Base-by-base conservation (phyloP, 345 rosid genomes). In the Carallia brachiata region DNA sequence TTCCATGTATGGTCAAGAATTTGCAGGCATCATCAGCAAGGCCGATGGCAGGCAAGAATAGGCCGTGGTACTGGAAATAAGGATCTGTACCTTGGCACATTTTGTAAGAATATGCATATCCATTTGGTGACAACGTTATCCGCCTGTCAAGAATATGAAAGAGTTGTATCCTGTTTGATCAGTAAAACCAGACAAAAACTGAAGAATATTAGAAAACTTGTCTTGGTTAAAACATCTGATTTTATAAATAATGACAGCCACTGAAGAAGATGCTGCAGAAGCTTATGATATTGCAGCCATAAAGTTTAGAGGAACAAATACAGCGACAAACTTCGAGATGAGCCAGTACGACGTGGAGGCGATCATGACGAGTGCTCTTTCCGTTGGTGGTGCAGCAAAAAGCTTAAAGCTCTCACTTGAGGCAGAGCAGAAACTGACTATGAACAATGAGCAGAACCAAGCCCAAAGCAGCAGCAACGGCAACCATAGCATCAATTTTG, bases 41-140 rank as follows among this genome's bases (percentile, higher is more conserved):
- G 98, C 28, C 91, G 97, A 47, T 94, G 98, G 98, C 98, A 94
- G 75, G 97, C 98, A 55, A 91, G 98, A 77, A 94, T 94, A 2
- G 98, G 98, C 52, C 98, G 97, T 36, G 98, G 91, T 10, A 96
- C 98, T 0, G 98, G 98, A 18, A 94, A 94, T 86, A 91, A 94
- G 73, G 97, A 94, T 78, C 85, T 94, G 9, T 94, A 94, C 67
- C 93, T 94, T 0, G 98, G 98, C 73, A 94, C 98, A 52, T 91
- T 94, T 73, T 96, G 98, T 94, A 75, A 71, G 34, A 32, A 32
- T 32, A 32, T 23, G 23, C 0, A 23, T 23, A 23, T 23, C 23
- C 23, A 23, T 23, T 23, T 23, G 23, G 23, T 23, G 0, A 23
- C 23, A 23, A 23, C 23, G 23, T 23, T 23, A 23, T 23, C 0